Conservation (phyloP, 2,329 filamentous ascomycete genomes). For the Monosporascus sp. region DNA sequence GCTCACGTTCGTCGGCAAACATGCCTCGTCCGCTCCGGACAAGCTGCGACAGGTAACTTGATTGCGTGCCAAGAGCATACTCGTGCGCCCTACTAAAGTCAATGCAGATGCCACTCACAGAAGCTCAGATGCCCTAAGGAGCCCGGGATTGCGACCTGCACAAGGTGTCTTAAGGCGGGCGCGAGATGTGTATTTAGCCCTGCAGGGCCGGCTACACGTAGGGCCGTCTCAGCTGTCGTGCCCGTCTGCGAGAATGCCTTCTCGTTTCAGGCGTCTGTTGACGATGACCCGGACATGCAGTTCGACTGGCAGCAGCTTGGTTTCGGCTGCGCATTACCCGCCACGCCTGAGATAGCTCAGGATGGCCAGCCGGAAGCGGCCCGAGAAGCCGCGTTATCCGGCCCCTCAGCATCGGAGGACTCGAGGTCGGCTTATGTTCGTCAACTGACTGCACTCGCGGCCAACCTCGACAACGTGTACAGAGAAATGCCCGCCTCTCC, state of each 20-base stretch:
- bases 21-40: constrained; percentile 21
- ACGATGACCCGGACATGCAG: constrained; percentile 8
- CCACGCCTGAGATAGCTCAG: constrained; percentile 1
- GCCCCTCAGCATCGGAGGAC: constrained; percentile 2
- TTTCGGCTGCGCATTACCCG: constrained; percentile 3
- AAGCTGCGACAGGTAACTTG: constrained; percentile 12
- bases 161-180: constrained; percentile 37
- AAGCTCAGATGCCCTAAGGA: constrained; percentile 42
- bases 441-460: constrained; percentile 17
- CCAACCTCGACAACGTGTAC: constrained; percentile 22
- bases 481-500: constrained; percentile 12
- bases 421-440: constrained; percentile 12
- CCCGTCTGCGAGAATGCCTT: constrained; percentile 8
- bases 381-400: background rate
- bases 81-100: background rate
- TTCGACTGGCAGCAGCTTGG: constrained; percentile 17
- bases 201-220: constrained; percentile 13
- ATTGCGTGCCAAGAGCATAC: too few relatives aligned
- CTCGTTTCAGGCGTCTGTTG: background rate
- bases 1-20: background rate
- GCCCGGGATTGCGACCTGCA: constrained; percentile 30
- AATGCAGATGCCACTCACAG: constrained; percentile 42
- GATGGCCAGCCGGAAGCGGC: background rate
- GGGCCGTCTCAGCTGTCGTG: constrained; percentile 3
- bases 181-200: constrained; percentile 39